Evolutionary conservation across 352 stramenopile species (phyloP), one percentile per base, ranked within the genome.

Genomic region (Phytophthora palmivora): DNA sequence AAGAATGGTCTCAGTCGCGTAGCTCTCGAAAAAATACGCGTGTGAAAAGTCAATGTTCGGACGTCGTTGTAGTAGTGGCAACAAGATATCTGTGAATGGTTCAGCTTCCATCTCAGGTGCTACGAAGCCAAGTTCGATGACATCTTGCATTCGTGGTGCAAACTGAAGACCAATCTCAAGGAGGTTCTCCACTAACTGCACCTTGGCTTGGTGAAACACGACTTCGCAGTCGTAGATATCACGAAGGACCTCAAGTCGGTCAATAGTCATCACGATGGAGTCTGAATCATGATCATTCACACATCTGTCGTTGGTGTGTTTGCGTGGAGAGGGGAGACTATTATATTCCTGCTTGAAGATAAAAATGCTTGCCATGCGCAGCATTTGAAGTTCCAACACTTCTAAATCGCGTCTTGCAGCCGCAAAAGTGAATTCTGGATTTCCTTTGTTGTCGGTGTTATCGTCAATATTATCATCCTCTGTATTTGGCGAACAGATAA

Each of bases 21-120:
- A 88, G 36, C 79, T 88, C 39, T 89, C 79, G 37, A 74, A 79
- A 49, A 89, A 88, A 46, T 91, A 91, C 8, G 55, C 50, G 18
- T 87, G 59, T 2, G 76, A 63, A 15, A 83, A 82, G 36, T 89
- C 82, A 9, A 91, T 46, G 6, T 79, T 49, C 6, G 79, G 68
- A 1, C 74, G 66, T 14, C 38, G 56, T 28, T 74, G 65, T 5
- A 87, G 37, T 1, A 77, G 6, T 12, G 55, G 56, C 0, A 59
- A 22, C 18, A 84, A 7, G 3, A 71, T 60, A 16, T 52, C 54
- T 6, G 38, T 30, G 14, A 58, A 59, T 18, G 46, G 22, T 11
- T 65, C 57, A 22, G 11, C 26, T 18, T 61, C 26, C 22, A 10
- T 11, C 32, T 58, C 36, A 4, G 3, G 4, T 12, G 15, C 10